These are phyloP conservation scores for Pichia californica DNA, from an alignment of 805 yeast species.

Conservation along the genomic window DNA sequence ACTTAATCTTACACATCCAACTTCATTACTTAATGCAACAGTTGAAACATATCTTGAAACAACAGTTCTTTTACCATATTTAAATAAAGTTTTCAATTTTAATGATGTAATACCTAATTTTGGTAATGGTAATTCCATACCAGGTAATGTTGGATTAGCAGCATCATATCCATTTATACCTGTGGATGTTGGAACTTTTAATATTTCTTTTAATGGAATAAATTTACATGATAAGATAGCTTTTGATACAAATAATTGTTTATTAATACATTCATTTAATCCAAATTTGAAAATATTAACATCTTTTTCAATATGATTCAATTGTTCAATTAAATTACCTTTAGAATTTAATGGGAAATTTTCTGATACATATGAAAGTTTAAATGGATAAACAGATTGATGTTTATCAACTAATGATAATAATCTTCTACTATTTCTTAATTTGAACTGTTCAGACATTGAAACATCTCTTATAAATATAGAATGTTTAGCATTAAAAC, in stretches of 20 bases:
- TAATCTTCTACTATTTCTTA: slow-evolving; percentile 66
- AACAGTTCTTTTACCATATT: slow-evolving; percentile 44
- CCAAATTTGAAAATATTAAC: slow-evolving; percentile 66
- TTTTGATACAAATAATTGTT: slow-evolving; percentile 67
- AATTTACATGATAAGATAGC: slow-evolving; percentile 70
- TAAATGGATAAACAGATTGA: slow-evolving; percentile 87
- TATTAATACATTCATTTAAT: slow-evolving; percentile 69
- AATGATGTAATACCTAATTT: slow-evolving; percentile 65
- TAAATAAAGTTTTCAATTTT: slow-evolving; percentile 57
- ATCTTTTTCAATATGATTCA: slow-evolving; percentile 44
- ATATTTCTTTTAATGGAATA: slow-evolving; percentile 60
- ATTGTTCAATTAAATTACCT: slow-evolving; percentile 30
- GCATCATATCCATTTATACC: slow-evolving; percentile 66
- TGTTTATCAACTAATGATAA: slow-evolving; percentile 64
- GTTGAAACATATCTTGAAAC: slow-evolving; percentile 80
- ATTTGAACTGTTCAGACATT: slow-evolving; percentile 67
- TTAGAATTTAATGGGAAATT: slow-evolving; percentile 50
- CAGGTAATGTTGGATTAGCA: slow-evolving; percentile 57
- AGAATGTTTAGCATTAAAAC: slow-evolving; percentile 57
- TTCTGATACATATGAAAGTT: slow-evolving; percentile 63
- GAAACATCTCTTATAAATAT: slow-evolving; percentile 82
- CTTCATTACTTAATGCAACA: slow-evolving; percentile 45
- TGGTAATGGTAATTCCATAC: slow-evolving; percentile 71
- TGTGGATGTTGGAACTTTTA: slow-evolving; percentile 58
- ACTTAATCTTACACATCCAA: slow-evolving; percentile 67